phyloP scores from a whole-genome alignment of 176 grass and related monocot species.

The Cymbopogon citratus region DNA sequence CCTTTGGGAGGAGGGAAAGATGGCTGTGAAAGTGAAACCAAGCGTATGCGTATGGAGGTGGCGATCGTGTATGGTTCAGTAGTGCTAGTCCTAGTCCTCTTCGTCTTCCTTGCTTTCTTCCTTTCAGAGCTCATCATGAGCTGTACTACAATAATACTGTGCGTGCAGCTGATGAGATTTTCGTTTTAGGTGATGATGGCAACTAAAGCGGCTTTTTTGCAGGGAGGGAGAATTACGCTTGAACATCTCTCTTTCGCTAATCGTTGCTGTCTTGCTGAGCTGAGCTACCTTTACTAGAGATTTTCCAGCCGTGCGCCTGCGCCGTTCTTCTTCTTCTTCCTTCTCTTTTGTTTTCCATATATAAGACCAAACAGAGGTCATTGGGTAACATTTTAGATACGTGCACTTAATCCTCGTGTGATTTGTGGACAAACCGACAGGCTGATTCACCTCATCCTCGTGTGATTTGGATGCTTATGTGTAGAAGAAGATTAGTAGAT shows the following conservation, averaged over 20 bases:
- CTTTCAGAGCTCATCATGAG: slow-evolving; percentile 39
- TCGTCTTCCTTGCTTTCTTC: neutral
- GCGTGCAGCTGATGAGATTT: slow-evolving; percentile 3
- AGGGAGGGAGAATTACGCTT: neutral
- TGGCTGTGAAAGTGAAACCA: slow-evolving; percentile 18
- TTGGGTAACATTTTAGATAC: neutral
- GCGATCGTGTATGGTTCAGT: neutral
- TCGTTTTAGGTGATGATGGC: slow-evolving; percentile 22
- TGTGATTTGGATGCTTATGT: neutral
- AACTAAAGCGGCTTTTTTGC: slow-evolving; percentile 30
- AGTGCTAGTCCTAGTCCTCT: neutral
- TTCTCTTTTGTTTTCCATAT: neutral
- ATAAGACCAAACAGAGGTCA: neutral
- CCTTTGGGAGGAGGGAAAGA: slow-evolving; percentile 6
- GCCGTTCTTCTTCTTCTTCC: neutral
- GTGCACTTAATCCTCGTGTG: neutral
- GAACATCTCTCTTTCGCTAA: neutral
- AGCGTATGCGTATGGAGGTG: slow-evolving; percentile 29
- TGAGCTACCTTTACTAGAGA: neutral
- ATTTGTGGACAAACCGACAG: neutral
- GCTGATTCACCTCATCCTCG: neutral
- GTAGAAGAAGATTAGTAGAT: neutral
- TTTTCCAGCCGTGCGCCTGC: neutral
- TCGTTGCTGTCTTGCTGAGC: neutral
- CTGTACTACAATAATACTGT: neutral